Evolutionary conservation across 2,329 filamentous ascomycete genomes (phyloP).

Genomic region (Pseudomassariella vexata): DNA sequence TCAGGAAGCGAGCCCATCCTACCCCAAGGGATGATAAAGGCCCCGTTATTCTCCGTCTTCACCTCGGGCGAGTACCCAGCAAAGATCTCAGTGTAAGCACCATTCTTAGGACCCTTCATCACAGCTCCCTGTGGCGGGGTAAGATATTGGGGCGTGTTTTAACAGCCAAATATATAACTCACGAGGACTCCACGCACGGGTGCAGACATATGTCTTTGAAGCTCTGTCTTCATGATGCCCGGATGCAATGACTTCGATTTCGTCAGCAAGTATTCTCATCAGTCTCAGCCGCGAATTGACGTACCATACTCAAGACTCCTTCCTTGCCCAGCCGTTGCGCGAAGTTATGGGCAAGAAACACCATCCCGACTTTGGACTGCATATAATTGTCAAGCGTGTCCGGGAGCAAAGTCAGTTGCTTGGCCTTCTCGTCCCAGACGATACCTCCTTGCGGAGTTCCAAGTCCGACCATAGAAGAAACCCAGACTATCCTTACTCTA

Average conservation of each 20-base stretch:
- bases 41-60: constrained; percentile 20
- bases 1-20: constrained; percentile 8
- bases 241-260: constrained; percentile 8
- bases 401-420: background rate
- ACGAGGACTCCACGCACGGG: constrained; percentile 6
- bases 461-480: constrained; percentile 2
- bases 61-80: constrained; percentile 32
- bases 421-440: background rate
- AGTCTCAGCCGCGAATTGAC: too few species aligned
- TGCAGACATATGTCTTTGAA: constrained; percentile 9
- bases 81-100: constrained; percentile 35
- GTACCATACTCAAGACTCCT: too few species aligned
- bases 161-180: background rate
- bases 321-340: too few species aligned
- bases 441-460: constrained; percentile 1
- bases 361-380: constrained; percentile 3
- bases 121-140: constrained; percentile 11
- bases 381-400: constrained; percentile 5
- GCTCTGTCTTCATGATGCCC: constrained; percentile 10
- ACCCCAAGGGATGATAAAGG: constrained; percentile 24
- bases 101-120: constrained; percentile 23
- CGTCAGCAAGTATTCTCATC: background rate
- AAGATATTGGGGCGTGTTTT: background rate
- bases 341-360: constrained; percentile 2
- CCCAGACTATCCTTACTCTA: constrained; percentile 5